phyloP scores from a whole-genome alignment of 2,329 filamentous ascomycete species.

The Diplodia sapinea region DNA sequence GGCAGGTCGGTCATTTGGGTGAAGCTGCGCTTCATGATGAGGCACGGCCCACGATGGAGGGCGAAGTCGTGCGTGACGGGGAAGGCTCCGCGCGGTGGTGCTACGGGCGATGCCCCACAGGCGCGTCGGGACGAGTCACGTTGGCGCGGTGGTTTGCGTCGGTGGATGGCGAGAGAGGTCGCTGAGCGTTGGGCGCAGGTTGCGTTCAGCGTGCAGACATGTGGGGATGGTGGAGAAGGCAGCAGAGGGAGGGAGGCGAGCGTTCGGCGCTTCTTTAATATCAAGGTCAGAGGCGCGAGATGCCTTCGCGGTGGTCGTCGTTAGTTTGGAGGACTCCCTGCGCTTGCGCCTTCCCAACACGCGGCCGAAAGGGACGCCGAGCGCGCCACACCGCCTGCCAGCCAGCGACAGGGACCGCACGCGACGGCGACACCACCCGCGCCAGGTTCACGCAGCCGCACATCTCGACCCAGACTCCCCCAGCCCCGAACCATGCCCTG shows the following conservation, averaged over 20 bases:
- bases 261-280: conserved; percentile 27
- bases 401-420: conserved; percentile 19
- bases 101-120: conserved; percentile 12
- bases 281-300: conserved; percentile 12
- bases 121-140: conserved; percentile 16
- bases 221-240: conserved; percentile 26
- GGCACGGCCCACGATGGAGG: not conserved
- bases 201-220: conserved; percentile 6
- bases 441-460: conserved; percentile 3
- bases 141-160: not conserved
- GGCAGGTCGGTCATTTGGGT: conserved; percentile 29
- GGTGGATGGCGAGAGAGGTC: not conserved
- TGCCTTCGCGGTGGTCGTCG: not conserved
- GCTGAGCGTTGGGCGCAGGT: conserved; percentile 19
- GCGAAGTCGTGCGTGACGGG: not conserved
- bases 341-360: conserved; percentile 11
- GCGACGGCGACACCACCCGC: not conserved
- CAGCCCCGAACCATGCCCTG: conserved; percentile 4
- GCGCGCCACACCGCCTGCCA: conserved; percentile 25
- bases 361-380: conserved; percentile 21
- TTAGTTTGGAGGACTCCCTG: conserved; percentile 3
- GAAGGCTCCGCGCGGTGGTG: conserved; percentile 6
- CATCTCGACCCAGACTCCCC: conserved; percentile 13
- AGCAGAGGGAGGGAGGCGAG: conserved; percentile 6
- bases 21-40: conserved; percentile 30